Evolutionary conservation across 257 asterid genomes (phyloP), one percentile per base, ranked within the genome.

Genomic region (Mitragyna speciosa): DNA sequence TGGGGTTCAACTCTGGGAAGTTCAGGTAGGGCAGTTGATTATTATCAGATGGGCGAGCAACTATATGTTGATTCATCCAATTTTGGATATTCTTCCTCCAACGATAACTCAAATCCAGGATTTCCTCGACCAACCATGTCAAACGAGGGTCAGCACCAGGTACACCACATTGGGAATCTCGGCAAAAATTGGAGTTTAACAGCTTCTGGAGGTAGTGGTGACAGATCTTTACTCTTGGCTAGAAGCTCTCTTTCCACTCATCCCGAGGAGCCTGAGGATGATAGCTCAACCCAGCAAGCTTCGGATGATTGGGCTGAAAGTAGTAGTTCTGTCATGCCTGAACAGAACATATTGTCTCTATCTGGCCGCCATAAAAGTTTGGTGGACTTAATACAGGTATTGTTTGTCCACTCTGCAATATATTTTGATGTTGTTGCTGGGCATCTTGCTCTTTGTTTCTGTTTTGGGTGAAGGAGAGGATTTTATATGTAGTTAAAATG

Each of bases 341-440:
- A 82, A 47, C 88, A 86, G 78, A 83, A 71, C 56, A 30, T 79
- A 33, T 67, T 84, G 72, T 86, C 89, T 52, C 83, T 82, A 71
- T 65, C 84, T 72, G 91, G 89, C 61, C 97, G 84, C 72, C 94
- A 87, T 80, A 93, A 88, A 83, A 93, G 91, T 86, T 82, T 92
- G 78, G 96, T 88, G 81, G 93, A 87, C 87, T 87, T 90, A 72
- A 89, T 89, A 79, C 97, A 93, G 96, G 98, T 93, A 89, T 47
- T 70, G 71, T 59, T 19, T 28, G 36, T 41, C 22, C 63, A 2
- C 47, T 63, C 26, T 45, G 65, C 81, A 22, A 31, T 33, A 17
- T n/a, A 31, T 65, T 39, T 41, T 41, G 30, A 11, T 69, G 28
- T 39, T 36, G 12, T 70, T 79, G 43, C 26, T 26, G 51, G 1